Conservation (phyloP, 805 yeast species). For the Zygosaccharomyces kombuchaensis region DNA sequence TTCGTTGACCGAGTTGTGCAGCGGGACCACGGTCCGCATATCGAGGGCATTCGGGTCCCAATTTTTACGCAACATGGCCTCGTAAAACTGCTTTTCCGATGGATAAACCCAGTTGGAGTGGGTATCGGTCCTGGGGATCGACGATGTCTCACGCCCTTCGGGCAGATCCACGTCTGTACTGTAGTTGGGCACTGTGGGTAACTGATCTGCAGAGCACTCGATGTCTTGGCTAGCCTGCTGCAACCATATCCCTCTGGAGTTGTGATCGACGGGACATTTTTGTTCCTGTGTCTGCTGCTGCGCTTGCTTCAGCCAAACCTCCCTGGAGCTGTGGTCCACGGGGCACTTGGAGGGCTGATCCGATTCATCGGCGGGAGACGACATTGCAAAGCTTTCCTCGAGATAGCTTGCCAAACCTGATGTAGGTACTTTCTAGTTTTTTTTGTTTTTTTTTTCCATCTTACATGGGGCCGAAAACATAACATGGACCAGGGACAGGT, state of each 20-base stretch:
- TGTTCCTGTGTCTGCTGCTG: conserved; percentile 9
- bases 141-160: conserved; percentile 68
- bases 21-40: conserved; percentile 88
- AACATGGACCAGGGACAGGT: no score
- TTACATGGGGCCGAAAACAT: background rate
- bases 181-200: conserved; percentile 31
- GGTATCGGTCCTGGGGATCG: conserved; percentile 76
- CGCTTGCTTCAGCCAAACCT: conserved; percentile 48
- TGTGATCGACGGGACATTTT: conserved; percentile 67
- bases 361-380: background rate
- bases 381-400: background rate
- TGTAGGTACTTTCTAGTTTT: no score
- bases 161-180: conserved; percentile 47
- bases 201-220: conserved; percentile 45
- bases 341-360: conserved; percentile 47
- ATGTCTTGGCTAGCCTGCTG: conserved; percentile 25
- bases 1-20: conserved; percentile 91
- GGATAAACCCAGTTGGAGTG: conserved; percentile 88
- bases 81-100: conserved; percentile 88
- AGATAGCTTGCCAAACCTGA: no score
- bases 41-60: conserved; percentile 80
- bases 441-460: background rate
- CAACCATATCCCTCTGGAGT: conserved; percentile 57
- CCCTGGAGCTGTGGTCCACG: conserved; percentile 60
- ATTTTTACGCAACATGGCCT: conserved; percentile 87